A percentile compares a stretch with the other conserved stretches of the same genome.
phyloP scores from a whole-genome alignment of 1,139 yeast genomes.

The Cylindricascospora bacillispora region DNA sequence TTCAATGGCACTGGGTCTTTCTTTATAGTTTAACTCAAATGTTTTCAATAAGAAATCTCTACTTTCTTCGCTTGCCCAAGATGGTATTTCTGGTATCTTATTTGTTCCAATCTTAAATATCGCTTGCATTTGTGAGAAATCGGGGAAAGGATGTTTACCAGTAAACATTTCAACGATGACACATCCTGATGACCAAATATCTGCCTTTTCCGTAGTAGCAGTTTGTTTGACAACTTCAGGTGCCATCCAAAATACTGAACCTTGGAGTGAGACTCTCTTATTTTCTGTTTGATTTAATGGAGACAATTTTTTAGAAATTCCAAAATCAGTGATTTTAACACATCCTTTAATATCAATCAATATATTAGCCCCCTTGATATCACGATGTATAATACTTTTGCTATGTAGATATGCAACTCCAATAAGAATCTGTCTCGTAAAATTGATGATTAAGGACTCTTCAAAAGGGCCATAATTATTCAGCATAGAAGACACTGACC shows the following conservation, averaged over 20 bases:
- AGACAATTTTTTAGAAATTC: conserved; percentile 64
- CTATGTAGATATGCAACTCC: conserved; percentile 75
- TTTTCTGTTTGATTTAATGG: conserved; percentile 20
- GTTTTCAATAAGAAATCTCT: conserved; percentile 51
- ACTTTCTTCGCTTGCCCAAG: conserved; percentile 61
- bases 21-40: conserved; percentile 61
- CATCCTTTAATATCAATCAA: conserved; percentile 83
- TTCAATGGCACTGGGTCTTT: conserved; percentile 63
- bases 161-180: conserved; percentile 88
- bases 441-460: conserved; percentile 74
- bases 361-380: conserved; percentile 87
- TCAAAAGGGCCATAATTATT: conserved; percentile 84
- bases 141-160: conserved; percentile 89
- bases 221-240: conserved; percentile 93
- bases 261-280: conserved; percentile 78
- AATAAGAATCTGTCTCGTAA: conserved; percentile 69
- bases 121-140: conserved; percentile 92
- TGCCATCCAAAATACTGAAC: conserved; percentile 97
- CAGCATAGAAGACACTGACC: conserved; percentile 81
- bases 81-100: conserved; percentile 64
- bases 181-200: conserved; percentile 94
- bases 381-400: conserved; percentile 77
- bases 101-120: conserved; percentile 84
- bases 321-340: conserved; percentile 87
- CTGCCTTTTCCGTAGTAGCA: conserved; percentile 80